Base-by-base conservation (phyloP, 169 alveolate species). In the Eimeria brunetti region DNA sequence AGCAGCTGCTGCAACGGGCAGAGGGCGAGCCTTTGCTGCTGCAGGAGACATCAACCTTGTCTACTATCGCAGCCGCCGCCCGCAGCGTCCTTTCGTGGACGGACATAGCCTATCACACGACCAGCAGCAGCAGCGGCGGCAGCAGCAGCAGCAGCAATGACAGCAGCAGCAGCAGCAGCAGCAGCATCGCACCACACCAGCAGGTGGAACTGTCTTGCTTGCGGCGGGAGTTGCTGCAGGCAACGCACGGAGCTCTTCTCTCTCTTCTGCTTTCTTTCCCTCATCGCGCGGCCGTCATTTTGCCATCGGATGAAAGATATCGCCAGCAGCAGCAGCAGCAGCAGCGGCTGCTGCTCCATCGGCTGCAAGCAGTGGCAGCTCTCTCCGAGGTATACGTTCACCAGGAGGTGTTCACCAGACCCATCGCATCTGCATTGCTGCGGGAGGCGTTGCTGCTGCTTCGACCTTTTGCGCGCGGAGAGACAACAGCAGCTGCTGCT, bases 171-270 rank as follows among this genome's bases (percentile, higher is more conserved):
- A 20, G 78, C 73, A 56, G 51, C 91, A 84, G 53, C 91, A 33
- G 78, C 58, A 36, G 9, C 58, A 36, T 36, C 38, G 36, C 76
- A 36, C 73, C 51, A 67, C 91, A 84, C 78, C 91, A 84, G 76
- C 78, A 51, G 78, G 56, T 84, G 36, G 76, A 64, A 33, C 53
- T 84, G 30, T 51, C 78, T 41, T 51, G 60, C 64, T 58, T 84
- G 91, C 91, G 91, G 91, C 91, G 91, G 76, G 91, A 56, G 33
- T 58, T 84, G 78, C 78, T 84, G 78, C 91, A 56, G 38, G 91
- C 91, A 33, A 33, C 58, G 76, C 91, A 78, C 44, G 91, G 76
- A 18, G 33, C 60, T 58, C 36, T 84, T 12, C 49, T 84, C 14
- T 84, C 78, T 58, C 76, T 84, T 12, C 38, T 84, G 76, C 44